phyloP scores from a whole-genome alignment of 2,329 filamentous ascomycete species.

The Drechmeria coniospora region DNA sequence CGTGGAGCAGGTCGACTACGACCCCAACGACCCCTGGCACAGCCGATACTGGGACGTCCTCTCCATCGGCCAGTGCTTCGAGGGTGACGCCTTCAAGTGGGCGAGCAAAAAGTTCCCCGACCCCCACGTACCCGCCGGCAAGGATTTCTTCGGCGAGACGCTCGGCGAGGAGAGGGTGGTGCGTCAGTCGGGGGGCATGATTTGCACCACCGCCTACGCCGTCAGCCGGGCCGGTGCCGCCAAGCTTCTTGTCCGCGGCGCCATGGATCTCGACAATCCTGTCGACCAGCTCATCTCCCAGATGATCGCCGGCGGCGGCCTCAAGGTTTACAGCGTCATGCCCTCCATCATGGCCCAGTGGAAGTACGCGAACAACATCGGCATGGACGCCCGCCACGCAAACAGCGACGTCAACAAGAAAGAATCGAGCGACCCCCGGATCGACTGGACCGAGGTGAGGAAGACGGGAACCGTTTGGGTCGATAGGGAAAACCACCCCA shows the following conservation, averaged over 20 bases:
- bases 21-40: slow-evolving; percentile 1
- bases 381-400: slow-evolving; percentile 8
- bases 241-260: slow-evolving; percentile 9
- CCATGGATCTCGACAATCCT: slow-evolving; percentile 9
- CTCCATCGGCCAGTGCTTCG: slow-evolving; percentile 1
- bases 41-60: slow-evolving; percentile 1
- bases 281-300: slow-evolving; percentile 11
- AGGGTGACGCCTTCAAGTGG: background rate
- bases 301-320: slow-evolving; percentile 8
- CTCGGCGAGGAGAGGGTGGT: slow-evolving; percentile 11
- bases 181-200: slow-evolving; percentile 8
- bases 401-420: slow-evolving; percentile 12
- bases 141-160: slow-evolving; percentile 6
- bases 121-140: slow-evolving; percentile 4
- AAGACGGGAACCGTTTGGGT: no score
- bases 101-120: slow-evolving; percentile 7
- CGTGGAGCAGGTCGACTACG: background rate
- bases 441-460: no score
- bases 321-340: slow-evolving; percentile 9
- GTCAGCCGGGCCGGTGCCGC: slow-evolving; percentile 12
- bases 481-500: no score
- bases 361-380: slow-evolving; percentile 9
- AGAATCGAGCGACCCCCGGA: no score
- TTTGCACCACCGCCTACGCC: slow-evolving; percentile 13
- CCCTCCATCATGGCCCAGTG: slow-evolving; percentile 13